Percentiles rank a stretch among this genome's conserved stretches.
These are phyloP conservation scores for Capronia americana DNA, from an alignment of 2,329 filamentous ascomycete species.

Conservation along the genomic window DNA sequence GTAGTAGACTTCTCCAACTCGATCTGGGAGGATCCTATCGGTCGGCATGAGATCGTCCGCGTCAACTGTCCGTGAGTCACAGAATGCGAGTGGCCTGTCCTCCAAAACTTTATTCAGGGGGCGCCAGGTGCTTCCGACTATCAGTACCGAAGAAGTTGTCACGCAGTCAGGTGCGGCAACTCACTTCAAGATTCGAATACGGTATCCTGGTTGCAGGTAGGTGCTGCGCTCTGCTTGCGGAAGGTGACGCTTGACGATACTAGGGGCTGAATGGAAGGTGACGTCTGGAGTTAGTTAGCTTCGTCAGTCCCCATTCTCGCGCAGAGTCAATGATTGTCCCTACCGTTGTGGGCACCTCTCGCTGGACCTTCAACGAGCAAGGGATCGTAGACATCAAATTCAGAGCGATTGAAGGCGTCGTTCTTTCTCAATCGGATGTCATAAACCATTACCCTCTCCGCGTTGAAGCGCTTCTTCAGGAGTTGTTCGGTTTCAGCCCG, in stretches of 20 bases:
- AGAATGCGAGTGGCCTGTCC: slow-evolving; percentile 40
- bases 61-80: slow-evolving; percentile 38
- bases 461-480: slow-evolving; percentile 13
- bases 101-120: slow-evolving; percentile 37
- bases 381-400: slow-evolving; percentile 25
- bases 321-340: not conserved
- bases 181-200: slow-evolving; percentile 3
- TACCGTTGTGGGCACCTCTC: slow-evolving; percentile 26
- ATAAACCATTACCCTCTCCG: slow-evolving; percentile 18
- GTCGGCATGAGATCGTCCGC: slow-evolving; percentile 38
- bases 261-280: not conserved
- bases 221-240: not conserved
- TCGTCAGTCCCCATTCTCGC: not conserved
- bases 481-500: slow-evolving; percentile 13
- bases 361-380: slow-evolving; percentile 22
- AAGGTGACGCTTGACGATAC: not conserved
- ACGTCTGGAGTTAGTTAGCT: not conserved
- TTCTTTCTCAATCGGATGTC: slow-evolving; percentile 22
- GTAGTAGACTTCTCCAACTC: slow-evolving; percentile 41
- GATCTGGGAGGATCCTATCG: slow-evolving; percentile 39
- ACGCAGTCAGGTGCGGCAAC: not conserved
- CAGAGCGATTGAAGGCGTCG: slow-evolving; percentile 3
- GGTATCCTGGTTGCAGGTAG: not conserved
- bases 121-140: slow-evolving; percentile 40
- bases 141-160: slow-evolving; percentile 2